A percentile compares a stretch with the other conserved stretches of the same genome.
phyloP scores from a whole-genome alignment of 2,329 filamentous ascomycete species.

The Epichloe baconii region DNA sequence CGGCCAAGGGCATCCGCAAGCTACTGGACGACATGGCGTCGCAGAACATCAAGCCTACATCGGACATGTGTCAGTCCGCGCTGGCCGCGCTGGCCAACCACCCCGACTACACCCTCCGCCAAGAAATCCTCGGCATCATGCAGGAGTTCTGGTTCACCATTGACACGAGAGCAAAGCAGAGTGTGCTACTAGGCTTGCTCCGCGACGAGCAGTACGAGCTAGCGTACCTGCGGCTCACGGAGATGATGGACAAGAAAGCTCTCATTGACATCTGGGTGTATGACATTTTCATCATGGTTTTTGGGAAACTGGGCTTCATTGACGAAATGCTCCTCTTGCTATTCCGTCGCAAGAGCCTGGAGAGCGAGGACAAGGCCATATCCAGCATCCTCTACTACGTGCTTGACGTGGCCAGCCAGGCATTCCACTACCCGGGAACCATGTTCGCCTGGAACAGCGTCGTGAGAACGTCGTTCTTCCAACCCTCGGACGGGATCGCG shows the following conservation, averaged over 20 bases:
- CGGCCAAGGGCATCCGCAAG: slow-evolving; percentile 44
- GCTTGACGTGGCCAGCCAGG: slow-evolving; percentile 60
- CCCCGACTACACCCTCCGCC: slow-evolving; percentile 68
- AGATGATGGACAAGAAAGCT: slow-evolving; percentile 45
- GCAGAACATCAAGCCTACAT: slow-evolving; percentile 48
- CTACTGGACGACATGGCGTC: slow-evolving; percentile 63
- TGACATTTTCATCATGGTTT: slow-evolving; percentile 61
- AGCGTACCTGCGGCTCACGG: slow-evolving; percentile 57
- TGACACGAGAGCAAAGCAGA: slow-evolving; percentile 47
- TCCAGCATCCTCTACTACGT: slow-evolving; percentile 53
- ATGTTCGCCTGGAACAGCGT: slow-evolving; percentile 57
- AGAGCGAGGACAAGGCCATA: slow-evolving; percentile 25
- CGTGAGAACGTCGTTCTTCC: slow-evolving; percentile 32
- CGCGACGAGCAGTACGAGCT: slow-evolving; percentile 75
- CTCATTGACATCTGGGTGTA: slow-evolving; percentile 59
- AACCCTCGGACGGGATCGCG: slow-evolving; percentile 46
- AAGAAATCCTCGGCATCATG: slow-evolving; percentile 61
- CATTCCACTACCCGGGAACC: slow-evolving; percentile 50
- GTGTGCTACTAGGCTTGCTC: slow-evolving; percentile 59
- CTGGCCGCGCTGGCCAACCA: slow-evolving; percentile 67
- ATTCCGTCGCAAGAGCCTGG: slow-evolving; percentile 34
- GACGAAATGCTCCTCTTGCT: slow-evolving; percentile 65
- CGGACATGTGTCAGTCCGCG: slow-evolving; percentile 55
- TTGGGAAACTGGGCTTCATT: slow-evolving; percentile 59
- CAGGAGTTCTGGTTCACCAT: slow-evolving; percentile 48